Evolutionary conservation across 1,139 yeast species (phyloP), one percentile per base, ranked within the genome.

Genomic region (Suhomyces yuchorum): DNA sequence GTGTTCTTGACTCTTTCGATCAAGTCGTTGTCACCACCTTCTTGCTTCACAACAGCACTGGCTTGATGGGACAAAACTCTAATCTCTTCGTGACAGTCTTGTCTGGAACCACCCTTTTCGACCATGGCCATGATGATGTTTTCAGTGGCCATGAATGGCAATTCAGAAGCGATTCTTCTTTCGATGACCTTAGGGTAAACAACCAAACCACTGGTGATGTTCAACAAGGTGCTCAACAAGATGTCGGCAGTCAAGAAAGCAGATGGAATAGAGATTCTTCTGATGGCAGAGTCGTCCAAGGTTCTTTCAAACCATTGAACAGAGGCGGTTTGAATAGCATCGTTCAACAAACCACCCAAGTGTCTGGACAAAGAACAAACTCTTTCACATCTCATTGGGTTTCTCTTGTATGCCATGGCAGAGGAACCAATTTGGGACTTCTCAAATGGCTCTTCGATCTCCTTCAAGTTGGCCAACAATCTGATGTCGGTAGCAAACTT

Each of bases 271-370:
- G 97, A 88, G 60, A 95, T 95, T 77, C 99, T 86, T 77, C 99
- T 87, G 63, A 92, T 93, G 51, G 99, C 99, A 51, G 96, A 87
- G 72, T 95, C 99, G 70, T 95, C 99, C 64, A 93, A 80, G 38
- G 99, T 95, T 78, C 99, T 88, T 77, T 95, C 99, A 67, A 95
- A 93, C 99, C 99, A 95, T 75, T 95, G 99, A 41, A 95, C 97
- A 34, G 97, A 86, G 11, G 98, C 96, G 47, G 99, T 93, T 72
- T 91, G 95, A 59, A 93, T 86, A 46, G 97, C 96, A 69, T 93
- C 98, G 65, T 80, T 90, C 75, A 87, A 87, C 60, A 91, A 77
- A 18, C 96, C 87, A 58, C 96, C 96, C 70, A 93, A 72, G 70
- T 93, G 98, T 77, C 99, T 88, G 23, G 98, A 84, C 58, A 95